These are phyloP conservation scores for Vicia sativa DNA, from an alignment of 306 rosid genomes.

Conservation along the genomic window DNA sequence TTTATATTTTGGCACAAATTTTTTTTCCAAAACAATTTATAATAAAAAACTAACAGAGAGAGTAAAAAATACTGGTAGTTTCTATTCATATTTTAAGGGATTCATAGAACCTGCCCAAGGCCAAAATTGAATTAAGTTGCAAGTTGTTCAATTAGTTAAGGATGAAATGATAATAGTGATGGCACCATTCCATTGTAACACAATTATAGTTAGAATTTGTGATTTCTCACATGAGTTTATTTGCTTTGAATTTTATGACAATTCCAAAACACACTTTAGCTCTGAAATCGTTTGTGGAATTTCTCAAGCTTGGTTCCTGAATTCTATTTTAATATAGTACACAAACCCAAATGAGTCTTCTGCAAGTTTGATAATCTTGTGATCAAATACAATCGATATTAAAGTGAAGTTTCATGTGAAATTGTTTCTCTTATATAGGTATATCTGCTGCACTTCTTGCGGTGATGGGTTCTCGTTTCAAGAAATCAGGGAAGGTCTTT, in stretches of 20 bases:
- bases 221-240: background rate
- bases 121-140: background rate
- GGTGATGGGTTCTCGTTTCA: slow-evolving; percentile 96
- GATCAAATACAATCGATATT: slow-evolving; percentile 4
- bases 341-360: background rate
- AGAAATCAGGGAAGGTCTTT: slow-evolving; percentile 88
- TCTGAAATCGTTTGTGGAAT: background rate
- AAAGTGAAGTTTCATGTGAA: slow-evolving; percentile 11
- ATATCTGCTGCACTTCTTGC: slow-evolving; percentile 85
- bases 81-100: background rate
- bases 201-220: background rate
- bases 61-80: no score
- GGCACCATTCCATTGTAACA: background rate
- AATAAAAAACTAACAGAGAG: no score
- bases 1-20: no score
- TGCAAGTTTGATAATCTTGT: slow-evolving; percentile 6
- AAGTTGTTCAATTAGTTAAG: background rate
- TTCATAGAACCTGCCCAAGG: slow-evolving; percentile 8
- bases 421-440: slow-evolving; percentile 52
- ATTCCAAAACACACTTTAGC: background rate
- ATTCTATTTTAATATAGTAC: background rate
- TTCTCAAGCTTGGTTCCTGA: background rate
- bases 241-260: background rate
- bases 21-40: no score
- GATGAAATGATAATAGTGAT: background rate